These are phyloP conservation scores for Malus sylvestris DNA, from an alignment of 306 rosid species.

Conservation along the genomic window DNA sequence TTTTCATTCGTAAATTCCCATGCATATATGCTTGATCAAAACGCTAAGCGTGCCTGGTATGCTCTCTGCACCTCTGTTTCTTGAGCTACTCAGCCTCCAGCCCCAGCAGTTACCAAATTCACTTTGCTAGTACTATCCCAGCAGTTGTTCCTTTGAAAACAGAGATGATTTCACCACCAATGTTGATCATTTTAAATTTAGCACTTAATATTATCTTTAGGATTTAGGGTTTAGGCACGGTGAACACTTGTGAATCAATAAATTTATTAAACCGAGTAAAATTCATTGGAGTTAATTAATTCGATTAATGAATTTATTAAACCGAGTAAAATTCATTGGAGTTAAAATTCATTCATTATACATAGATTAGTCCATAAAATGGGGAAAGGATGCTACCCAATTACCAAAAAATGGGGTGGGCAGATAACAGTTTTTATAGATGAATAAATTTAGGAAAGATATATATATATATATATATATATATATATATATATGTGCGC, in stretches of 20 bases:
- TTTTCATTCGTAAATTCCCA: slow-evolving; percentile 27
- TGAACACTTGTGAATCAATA: neutral
- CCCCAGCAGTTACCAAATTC: neutral
- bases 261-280: neutral
- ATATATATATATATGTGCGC: too few species aligned
- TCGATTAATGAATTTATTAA: neutral
- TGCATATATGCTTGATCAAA: slow-evolving; percentile 32
- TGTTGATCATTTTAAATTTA: neutral
- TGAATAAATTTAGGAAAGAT: neutral
- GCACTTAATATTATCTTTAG: neutral
- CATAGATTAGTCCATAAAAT: neutral
- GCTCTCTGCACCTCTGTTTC: neutral
- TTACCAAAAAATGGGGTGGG: slow-evolving; percentile 2
- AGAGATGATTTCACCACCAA: too few species aligned
- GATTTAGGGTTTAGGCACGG: neutral
- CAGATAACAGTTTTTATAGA: neutral
- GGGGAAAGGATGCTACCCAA: neutral
- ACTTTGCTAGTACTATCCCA: neutral
- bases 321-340: neutral
- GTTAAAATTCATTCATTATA: neutral
- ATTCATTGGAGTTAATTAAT: neutral
- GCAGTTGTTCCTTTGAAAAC: too few species aligned
- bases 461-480: too few species aligned
- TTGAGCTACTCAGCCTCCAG: neutral
- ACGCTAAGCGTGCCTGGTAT: slow-evolving; percentile 42